Conservation (phyloP, 2,329 filamentous ascomycete genomes). For the Cladosporium sphaerospermum region DNA sequence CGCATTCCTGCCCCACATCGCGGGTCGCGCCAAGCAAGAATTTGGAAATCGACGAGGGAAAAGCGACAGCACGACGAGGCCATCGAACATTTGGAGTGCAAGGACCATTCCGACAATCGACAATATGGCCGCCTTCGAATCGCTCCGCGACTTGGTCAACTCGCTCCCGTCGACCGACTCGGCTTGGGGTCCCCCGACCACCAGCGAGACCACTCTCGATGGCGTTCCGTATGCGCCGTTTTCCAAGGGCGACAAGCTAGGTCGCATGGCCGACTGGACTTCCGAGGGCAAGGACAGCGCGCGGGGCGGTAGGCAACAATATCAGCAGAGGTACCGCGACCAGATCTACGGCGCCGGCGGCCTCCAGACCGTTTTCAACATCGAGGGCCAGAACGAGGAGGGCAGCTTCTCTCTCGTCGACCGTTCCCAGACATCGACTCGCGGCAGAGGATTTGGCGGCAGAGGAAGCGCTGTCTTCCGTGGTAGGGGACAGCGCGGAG, state of each 20-base stretch:
- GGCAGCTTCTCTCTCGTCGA: slow-evolving; percentile 97
- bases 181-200: slow-evolving; percentile 75
- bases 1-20: background rate
- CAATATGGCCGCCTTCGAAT: slow-evolving; percentile 40
- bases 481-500: slow-evolving; percentile 67
- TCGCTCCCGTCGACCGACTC: slow-evolving; percentile 38
- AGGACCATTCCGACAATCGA: slow-evolving; percentile 9
- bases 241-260: slow-evolving; percentile 97
- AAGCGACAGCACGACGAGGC: background rate
- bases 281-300: slow-evolving; percentile 75
- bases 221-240: slow-evolving; percentile 96
- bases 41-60: background rate
- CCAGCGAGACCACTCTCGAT: slow-evolving; percentile 80
- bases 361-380: slow-evolving; percentile 71
- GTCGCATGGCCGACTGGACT: slow-evolving; percentile 99
- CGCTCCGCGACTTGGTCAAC: slow-evolving; percentile 43
- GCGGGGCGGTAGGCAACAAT: slow-evolving; percentile 76
- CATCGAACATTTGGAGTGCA: slow-evolving; percentile 4
- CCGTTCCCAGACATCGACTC: slow-evolving; percentile 79
- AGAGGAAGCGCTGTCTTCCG: slow-evolving; percentile 88
- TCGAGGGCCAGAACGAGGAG: slow-evolving; percentile 85
- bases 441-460: slow-evolving; percentile 73
- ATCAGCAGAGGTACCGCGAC: slow-evolving; percentile 88
- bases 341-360: slow-evolving; percentile 92
- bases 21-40: background rate